Base-by-base conservation (phyloP, 345 rosid species). In the Lagerstroemia speciosa region DNA sequence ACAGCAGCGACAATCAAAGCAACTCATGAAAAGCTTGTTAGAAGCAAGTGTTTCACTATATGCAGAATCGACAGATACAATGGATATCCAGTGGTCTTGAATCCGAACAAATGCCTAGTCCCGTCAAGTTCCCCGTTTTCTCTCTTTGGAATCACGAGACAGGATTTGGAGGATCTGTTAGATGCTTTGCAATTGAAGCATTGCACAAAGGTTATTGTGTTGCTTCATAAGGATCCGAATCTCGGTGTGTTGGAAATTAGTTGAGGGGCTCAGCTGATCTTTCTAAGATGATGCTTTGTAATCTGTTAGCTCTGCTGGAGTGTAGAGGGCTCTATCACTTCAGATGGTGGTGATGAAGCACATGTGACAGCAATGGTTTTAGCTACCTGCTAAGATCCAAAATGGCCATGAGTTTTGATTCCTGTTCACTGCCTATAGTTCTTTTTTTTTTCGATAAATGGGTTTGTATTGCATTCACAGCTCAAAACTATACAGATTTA, bases 1-100 rank as follows among this genome's bases (percentile, higher is more conserved):
- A 77, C 29, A 69, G 67, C 75, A 72, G 57, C 3, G 86, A 78
- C 36, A 77, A 76, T 66, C 75, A 70, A 75, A 38, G 74, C 62
- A 71, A 62, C 52, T 40, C 67, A 52, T 43, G 58, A 29, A 64
- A 29, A 55, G 62, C 45, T 55, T 46, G 14, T 38, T 34, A 58
- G 46, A 43, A 71, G 29, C 36, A 36, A 38, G 50, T 58, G 65
- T 41, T 32, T 20, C 34, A 5, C 22, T 66, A 53, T 48, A 2
- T 48, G 53, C 53, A 48, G 53, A 20, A 19, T 48, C 53, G 17
- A 48, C 53, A 17, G 2, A 8, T n/a, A 48, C 0, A 48, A 48
- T 48, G 53, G 17, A 1, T 24, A 24, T 53, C 60, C 60, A 53
- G 60, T n/a, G 60, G 3, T 53, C 29, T 53, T 53, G 30, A 53